phyloP scores from a whole-genome alignment of 2,329 filamentous ascomycete species.

The Diplocarpon mali region DNA sequence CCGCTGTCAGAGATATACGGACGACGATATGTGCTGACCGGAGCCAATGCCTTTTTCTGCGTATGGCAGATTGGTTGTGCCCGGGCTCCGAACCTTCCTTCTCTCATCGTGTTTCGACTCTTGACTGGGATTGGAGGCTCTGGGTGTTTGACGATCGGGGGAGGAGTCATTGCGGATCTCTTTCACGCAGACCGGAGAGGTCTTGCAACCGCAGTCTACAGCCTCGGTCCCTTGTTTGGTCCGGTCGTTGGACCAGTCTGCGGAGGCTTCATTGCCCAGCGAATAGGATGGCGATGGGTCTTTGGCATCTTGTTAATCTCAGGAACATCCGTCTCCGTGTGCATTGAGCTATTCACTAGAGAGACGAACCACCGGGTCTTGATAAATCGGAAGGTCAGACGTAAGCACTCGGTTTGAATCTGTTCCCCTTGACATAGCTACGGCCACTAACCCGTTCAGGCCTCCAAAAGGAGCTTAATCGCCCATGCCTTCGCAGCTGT shows the following conservation, averaged over 20 bases:
- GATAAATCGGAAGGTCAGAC: constrained; percentile 37
- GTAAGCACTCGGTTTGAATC: not conserved
- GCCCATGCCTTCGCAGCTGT: constrained; percentile 34
- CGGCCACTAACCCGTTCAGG: constrained; percentile 2
- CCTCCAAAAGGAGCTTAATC: constrained; percentile 34
- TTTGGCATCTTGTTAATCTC: constrained; percentile 39
- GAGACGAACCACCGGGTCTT: constrained; percentile 42
- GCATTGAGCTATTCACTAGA: constrained; percentile 31
- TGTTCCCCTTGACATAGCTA: not conserved
- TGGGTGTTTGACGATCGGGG: constrained; percentile 33
- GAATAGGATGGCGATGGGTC: constrained; percentile 37
- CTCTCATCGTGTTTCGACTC: constrained; percentile 37
- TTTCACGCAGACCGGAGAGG: constrained; percentile 26
- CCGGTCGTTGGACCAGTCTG: constrained; percentile 25
- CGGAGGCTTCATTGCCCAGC: constrained; percentile 30
- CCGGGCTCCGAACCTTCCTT: constrained; percentile 38
- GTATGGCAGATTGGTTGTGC: constrained; percentile 55
- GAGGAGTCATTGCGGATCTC: constrained; percentile 34
- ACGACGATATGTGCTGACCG: constrained; percentile 42
- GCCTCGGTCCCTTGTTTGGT: constrained; percentile 21
- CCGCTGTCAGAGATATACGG: constrained; percentile 56
- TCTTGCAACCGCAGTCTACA: constrained; percentile 24
- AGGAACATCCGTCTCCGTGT: constrained; percentile 24
- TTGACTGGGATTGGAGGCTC: constrained; percentile 36
- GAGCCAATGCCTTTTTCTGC: constrained; percentile 49